Conservation (phyloP, 177 flowering plant species). For the Vitis hybrid region DNA sequence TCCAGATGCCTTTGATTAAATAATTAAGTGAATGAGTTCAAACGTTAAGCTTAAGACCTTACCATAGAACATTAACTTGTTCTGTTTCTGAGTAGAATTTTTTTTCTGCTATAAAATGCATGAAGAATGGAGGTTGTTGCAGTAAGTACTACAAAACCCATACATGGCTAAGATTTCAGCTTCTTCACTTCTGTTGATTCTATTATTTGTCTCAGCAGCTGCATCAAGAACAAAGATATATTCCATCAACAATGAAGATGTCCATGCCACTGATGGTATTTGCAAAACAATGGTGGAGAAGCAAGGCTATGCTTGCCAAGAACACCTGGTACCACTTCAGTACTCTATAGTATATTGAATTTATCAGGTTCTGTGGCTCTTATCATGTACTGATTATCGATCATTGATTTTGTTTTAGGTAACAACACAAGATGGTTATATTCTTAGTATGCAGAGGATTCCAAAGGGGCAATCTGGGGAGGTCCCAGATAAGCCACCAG, state of each 20-base stretch:
- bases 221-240: constrained; percentile 32
- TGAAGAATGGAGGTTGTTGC: constrained; percentile 7
- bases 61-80: constrained; percentile 11
- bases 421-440: constrained; percentile 74
- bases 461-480: constrained; percentile 37
- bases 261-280: constrained; percentile 35
- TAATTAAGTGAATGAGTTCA: background rate
- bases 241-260: background rate
- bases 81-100: constrained; percentile 22
- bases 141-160: constrained; percentile 5
- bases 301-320: constrained; percentile 65
- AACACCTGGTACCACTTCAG: constrained; percentile 44
- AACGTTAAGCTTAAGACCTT: constrained; percentile 3
- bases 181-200: constrained; percentile 22
- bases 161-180: constrained; percentile 22
- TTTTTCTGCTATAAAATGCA: constrained; percentile 20
- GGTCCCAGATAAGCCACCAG: constrained; percentile 32
- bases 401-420: constrained; percentile 42
- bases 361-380: no score
- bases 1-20: constrained; percentile 11
- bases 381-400: no score
- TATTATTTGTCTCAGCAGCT: constrained; percentile 27
- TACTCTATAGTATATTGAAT: background rate
- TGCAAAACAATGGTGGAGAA: constrained; percentile 54
- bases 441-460: constrained; percentile 68